Evolutionary conservation across 106 monocot genomes (phyloP), one percentile per base, ranked within the genome.

Genomic region (Apostasia shenzhenica): DNA sequence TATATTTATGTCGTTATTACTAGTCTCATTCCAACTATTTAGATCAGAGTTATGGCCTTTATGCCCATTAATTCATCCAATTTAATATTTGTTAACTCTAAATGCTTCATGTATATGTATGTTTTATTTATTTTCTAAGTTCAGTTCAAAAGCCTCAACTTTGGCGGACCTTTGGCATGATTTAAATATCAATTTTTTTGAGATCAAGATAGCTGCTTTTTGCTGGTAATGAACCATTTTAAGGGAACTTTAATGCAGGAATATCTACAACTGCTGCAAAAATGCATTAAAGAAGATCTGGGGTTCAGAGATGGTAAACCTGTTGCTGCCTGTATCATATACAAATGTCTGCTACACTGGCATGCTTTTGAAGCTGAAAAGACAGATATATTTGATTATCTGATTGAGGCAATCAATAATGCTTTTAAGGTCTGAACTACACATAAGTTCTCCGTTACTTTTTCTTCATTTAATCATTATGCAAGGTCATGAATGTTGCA

Each of bases 241-340:
- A 5, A 5, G 50, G 4, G 50, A 50, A 49, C 26, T 54, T 68
- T 48, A 51, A 7, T 63, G 13, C 72, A 88, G 88, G 88, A 81
- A 57, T 72, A 78, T 61, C 69, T 75, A 72, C 73, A 88, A 60
- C 50, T 88, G 58, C 83, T 88, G 57, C 66, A 68, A 48, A 88
- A 68, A 62, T 88, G 83, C 67, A 81, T 87, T 48, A 87, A 78
- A 71, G 87, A 87, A 83, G 78, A 81, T 72, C 66, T 90, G 62
- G 94, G 94, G 48, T 95, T 95, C 59, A 84, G 79, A 74, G 79
- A 78, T 73, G 88, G 85, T 1, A 95, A 88, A 76, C 94, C 94
- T 39, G 66, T 91, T 58, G 83, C 94, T 49, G 85, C 94, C 54
- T 95, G 91, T 82, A 60, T 84, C 51, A 95, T 91, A 46, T 95